These are phyloP conservation scores for Penicillium sp. DNA, from an alignment of 2,329 filamentous ascomycete species.

Conservation along the genomic window DNA sequence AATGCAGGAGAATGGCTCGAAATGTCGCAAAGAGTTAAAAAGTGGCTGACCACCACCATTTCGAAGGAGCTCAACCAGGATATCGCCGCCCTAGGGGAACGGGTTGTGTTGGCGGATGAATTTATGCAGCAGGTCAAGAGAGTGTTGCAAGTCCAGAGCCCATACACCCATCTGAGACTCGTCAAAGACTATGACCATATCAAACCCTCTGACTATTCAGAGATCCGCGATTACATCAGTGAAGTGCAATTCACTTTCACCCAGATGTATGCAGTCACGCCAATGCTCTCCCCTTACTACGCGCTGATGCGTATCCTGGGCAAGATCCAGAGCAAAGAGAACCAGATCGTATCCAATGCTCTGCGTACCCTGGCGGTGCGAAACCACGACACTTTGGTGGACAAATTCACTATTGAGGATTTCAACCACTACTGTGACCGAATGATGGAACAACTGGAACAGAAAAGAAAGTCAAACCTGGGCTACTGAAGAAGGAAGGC, in stretches of 20 bases:
- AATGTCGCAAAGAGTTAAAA: too few species aligned
- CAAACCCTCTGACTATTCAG: background rate
- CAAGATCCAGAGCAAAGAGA: background rate
- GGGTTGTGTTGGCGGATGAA: too few species aligned
- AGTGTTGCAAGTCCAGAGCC: too few species aligned
- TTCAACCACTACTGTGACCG: background rate
- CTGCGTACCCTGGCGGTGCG: background rate
- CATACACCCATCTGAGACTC: too few species aligned
- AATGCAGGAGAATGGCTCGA: too few species aligned
- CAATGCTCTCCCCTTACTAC: background rate
- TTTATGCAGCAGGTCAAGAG: too few species aligned
- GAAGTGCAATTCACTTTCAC: background rate
- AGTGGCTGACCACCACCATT: too few species aligned
- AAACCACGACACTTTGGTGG: conserved; percentile 24
- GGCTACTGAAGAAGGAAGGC: too few species aligned
- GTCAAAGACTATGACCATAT: background rate
- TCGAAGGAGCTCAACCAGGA: too few species aligned
- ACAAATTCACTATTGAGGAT: background rate
- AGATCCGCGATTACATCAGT: background rate
- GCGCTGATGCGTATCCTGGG: background rate
- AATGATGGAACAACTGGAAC: background rate
- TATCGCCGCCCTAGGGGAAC: too few species aligned
- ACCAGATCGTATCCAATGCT: background rate
- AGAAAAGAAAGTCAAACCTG: too few species aligned
- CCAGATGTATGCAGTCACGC: background rate